phyloP scores from a whole-genome alignment of 805 yeast species.

The Sugiyamaella qingdaonensis region DNA sequence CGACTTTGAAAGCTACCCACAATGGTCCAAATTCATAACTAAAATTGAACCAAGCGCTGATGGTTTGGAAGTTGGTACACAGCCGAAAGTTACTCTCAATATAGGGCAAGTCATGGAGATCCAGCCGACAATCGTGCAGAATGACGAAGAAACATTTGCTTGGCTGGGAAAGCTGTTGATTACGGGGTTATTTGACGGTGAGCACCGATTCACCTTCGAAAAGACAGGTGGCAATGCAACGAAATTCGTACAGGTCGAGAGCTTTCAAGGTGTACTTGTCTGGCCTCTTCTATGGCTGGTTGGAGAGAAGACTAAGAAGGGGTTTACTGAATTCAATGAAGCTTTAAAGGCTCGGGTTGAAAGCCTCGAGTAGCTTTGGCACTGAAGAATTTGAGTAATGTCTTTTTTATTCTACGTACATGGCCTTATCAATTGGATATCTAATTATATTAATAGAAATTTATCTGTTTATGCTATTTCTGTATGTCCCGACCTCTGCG shows the following conservation, averaged over 20 bases:
- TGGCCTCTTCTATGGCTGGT: background rate
- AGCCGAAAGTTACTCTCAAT: background rate
- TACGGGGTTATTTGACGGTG: conserved; percentile 5
- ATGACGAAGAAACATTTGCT: background rate
- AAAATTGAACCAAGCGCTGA: background rate
- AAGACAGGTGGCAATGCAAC: conserved; percentile 2
- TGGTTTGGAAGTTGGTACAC: background rate
- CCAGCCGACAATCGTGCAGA: conserved; percentile 1
- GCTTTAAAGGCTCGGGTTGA: conserved; percentile 5
- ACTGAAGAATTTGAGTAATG: no score
- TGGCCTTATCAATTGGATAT: no score
- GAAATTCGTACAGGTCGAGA: background rate
- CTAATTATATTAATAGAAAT: no score
- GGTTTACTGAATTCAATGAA: conserved; percentile 2
- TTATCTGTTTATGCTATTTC: no score
- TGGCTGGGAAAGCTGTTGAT: conserved; percentile 2
- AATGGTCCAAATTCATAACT: conserved; percentile 6
- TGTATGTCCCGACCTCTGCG: no score
- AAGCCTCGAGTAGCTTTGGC: background rate
- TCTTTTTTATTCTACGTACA: no score
- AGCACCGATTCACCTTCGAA: conserved; percentile 5
- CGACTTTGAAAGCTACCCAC: conserved; percentile 6
- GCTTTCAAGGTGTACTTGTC: background rate
- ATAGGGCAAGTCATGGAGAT: background rate
- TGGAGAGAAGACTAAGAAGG: conserved; percentile 2